Base-by-base conservation (phyloP, 2,329 filamentous ascomycete species). In the Microsporum audouinii region DNA sequence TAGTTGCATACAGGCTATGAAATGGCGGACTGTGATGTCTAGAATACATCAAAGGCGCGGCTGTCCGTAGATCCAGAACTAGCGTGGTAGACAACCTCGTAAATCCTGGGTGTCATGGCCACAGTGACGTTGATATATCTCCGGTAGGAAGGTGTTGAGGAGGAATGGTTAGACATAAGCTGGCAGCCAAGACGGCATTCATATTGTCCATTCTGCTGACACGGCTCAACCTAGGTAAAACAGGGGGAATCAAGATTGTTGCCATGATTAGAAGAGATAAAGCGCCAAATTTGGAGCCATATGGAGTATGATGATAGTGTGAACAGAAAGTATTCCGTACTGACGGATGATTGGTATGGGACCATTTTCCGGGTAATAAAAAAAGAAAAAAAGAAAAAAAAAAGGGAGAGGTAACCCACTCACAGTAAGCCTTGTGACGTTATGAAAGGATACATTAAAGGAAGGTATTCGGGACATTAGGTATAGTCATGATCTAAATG, bases 341-440 rank as follows among this genome's bases (percentile, higher is more conserved):
- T 29, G 23, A 55, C 49, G 10, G 49, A 7, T 36, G 49, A 55
- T 55, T 55, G 49, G 49, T n/a, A 55, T 55, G 49, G 33, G 45
- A 14, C 3, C 45, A 34, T 17, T 55, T 31, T 55, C 33, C 49
- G 49, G 12, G 39, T 43, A 43, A 5, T 10, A n/a, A n/a, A 41
- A 39, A 41, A 41, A 14, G 17, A 43, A n/a, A 43, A n/a, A 17
- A n/a, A 55, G 36, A 36, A 36, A 55, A 34, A 55, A 55, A 31
- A 36, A 55, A 23, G 10, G 3, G 3, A 55, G 49, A 23, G 49
- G 49, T 31, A 36, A 55, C 14, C 49, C 49, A 55, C 49, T 34
- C 49, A 31, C 49, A 12, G 49, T 55, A n/a, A 55, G 49, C 49
- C 49, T 55, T 55, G 49, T 55, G 49, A 55, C 49, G 49, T 55